Percentiles rank a stretch among this genome's conserved stretches.
Conservation (phyloP, 345 rosid species). For the Gossypioides kirkii region DNA sequence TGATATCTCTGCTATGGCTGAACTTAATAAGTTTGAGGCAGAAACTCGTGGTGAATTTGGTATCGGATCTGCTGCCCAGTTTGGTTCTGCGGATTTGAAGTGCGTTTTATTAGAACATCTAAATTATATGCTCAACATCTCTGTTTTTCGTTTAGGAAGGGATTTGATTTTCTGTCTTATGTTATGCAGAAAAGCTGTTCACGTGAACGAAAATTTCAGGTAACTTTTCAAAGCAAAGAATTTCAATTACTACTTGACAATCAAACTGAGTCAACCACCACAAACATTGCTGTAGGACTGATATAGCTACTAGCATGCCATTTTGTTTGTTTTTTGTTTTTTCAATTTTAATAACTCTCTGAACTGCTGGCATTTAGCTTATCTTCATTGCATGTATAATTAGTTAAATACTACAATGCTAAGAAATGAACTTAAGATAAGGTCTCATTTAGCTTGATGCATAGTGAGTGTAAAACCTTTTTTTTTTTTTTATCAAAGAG, state of each 20-base stretch:
- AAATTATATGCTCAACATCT: background rate
- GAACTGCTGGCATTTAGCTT: background rate
- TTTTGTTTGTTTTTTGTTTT: too few species aligned
- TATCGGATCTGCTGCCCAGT: slow-evolving; percentile 89
- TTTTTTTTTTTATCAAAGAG: background rate
- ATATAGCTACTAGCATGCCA: background rate
- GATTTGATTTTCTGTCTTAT: slow-evolving; percentile 12
- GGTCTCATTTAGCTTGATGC: background rate
- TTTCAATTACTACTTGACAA: background rate
- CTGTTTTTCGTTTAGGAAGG: background rate
- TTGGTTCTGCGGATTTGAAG: slow-evolving; percentile 85
- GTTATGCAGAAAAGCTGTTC: slow-evolving; percentile 8
- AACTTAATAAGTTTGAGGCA: slow-evolving; percentile 82
- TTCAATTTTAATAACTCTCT: background rate
- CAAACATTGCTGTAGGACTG: background rate
- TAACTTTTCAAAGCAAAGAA: background rate
- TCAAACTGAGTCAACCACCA: too few species aligned
- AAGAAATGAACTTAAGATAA: background rate
- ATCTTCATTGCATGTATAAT: background rate
- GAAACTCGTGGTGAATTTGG: slow-evolving; percentile 86
- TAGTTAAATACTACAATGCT: background rate
- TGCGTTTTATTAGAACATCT: slow-evolving; percentile 1
- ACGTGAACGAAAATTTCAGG: slow-evolving; percentile 10
- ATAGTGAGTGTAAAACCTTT: background rate
- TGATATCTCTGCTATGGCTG: slow-evolving; percentile 61